Conservation (phyloP, 371 early-diverging fungal genomes). For the Mucor mucedo region DNA sequence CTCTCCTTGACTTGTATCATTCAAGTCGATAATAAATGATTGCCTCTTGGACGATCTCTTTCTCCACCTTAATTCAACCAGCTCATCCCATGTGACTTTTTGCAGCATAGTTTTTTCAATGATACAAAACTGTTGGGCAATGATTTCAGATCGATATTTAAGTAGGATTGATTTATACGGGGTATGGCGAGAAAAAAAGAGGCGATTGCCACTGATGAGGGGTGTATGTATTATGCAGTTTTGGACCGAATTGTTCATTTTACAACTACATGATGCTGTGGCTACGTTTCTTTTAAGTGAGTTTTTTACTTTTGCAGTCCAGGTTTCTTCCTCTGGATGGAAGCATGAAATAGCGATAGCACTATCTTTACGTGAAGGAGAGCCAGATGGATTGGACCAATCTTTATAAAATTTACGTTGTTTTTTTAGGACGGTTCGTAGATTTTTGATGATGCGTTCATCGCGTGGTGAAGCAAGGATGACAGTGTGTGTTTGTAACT, state of each 20-base stretch:
- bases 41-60: constrained; percentile 27
- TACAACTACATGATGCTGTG: background rate
- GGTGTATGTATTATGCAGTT: background rate
- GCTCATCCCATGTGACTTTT: constrained; percentile 61
- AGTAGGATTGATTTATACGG: constrained; percentile 46
- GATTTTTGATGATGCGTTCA: constrained; percentile 46
- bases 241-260: background rate
- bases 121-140: constrained; percentile 59
- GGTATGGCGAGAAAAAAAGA: background rate
- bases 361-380: constrained; percentile 32
- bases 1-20: background rate
- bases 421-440: constrained; percentile 46
- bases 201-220: background rate
- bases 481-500: constrained; percentile 46
- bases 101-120: constrained; percentile 60
- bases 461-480: constrained; percentile 48
- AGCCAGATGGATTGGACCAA: background rate
- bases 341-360: constrained; percentile 32
- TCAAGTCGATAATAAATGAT: constrained; percentile 14
- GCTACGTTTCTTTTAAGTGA: constrained; percentile 35
- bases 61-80: constrained; percentile 58
- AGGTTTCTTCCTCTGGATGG: constrained; percentile 30
- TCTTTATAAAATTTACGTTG: constrained; percentile 37
- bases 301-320: constrained; percentile 41
- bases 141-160: constrained; percentile 46